Evolutionary conservation across 192 early-diverging fungal genomes (phyloP).

Genomic region (Haplosporangium gracile): DNA sequence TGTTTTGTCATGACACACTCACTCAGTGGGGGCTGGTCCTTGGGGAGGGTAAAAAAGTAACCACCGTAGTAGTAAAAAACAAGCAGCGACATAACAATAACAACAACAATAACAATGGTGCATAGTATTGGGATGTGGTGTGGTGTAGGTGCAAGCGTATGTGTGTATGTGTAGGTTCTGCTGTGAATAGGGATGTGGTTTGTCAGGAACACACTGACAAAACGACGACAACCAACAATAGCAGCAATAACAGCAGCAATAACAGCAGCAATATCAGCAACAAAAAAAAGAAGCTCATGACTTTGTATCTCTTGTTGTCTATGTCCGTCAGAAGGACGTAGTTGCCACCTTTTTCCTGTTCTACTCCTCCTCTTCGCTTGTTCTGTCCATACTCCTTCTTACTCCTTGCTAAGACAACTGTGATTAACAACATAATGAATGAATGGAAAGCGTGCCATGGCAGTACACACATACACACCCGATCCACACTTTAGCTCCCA

Average conservation of each 20-base stretch:
- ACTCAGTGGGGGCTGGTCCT: not conserved
- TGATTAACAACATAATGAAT: not conserved
- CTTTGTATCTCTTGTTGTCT: not conserved
- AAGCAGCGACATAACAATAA: not conserved
- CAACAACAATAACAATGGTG: not conserved
- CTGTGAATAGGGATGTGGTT: not conserved
- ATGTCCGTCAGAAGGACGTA: too few species aligned
- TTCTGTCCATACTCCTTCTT: too few species aligned
- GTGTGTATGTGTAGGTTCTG: not conserved
- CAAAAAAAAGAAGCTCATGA: not conserved
- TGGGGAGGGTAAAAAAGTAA: not conserved
- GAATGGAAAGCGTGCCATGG: not conserved
- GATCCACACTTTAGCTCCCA: not conserved
- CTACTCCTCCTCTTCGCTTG: too few species aligned
- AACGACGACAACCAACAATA: not conserved
- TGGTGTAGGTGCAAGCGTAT: not conserved
- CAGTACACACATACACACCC: not conserved
- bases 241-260: not conserved
- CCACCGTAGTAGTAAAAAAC: not conserved
- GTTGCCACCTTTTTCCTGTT: too few species aligned
- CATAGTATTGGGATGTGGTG: not conserved
- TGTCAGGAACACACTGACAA: not conserved
- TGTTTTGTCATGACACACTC: constrained; percentile 3
- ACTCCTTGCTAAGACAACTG: not conserved
- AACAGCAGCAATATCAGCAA: not conserved